phyloP scores from a whole-genome alignment of 2,329 filamentous ascomycete species.

The Huntiella bhutanensis region DNA sequence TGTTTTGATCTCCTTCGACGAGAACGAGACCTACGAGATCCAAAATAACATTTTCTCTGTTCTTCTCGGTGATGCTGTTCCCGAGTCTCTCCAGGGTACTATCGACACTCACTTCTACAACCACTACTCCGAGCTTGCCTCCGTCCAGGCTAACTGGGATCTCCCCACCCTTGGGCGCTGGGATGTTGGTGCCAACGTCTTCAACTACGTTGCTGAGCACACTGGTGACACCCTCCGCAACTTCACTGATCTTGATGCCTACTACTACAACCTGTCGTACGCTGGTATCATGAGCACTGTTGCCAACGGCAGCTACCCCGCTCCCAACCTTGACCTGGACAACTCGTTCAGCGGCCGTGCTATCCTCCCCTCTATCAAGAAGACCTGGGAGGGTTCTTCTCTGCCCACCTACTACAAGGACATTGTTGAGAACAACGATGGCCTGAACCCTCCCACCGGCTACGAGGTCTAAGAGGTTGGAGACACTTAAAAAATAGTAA shows the following conservation, averaged over 20 bases:
- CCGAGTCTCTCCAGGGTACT: conserved; percentile 43
- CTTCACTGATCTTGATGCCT: conserved; percentile 22
- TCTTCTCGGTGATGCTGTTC: conserved; percentile 57
- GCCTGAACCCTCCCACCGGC: conserved; percentile 21
- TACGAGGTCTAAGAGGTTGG: background rate
- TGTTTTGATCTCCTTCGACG: conserved; percentile 61
- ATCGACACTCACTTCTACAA: conserved; percentile 52
- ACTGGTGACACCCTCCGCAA: conserved; percentile 34
- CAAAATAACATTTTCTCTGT: conserved; percentile 53
- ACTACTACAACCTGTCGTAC: conserved; percentile 35
- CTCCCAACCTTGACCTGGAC: conserved; percentile 22
- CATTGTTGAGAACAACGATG: conserved; percentile 23
- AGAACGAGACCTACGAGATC: conserved; percentile 48
- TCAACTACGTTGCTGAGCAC: conserved; percentile 36
- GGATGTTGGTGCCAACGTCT: conserved; percentile 57
- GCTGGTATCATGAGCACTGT: conserved; percentile 27
- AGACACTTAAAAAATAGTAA: background rate
- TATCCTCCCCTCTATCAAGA: conserved; percentile 22
- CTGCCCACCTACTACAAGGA: conserved; percentile 25
- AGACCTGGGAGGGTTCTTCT: conserved; percentile 21
- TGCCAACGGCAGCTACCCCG: conserved; percentile 20
- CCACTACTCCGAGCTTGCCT: conserved; percentile 52
- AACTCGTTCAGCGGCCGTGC: conserved; percentile 18
- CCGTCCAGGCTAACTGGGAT: conserved; percentile 49
- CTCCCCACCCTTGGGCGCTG: conserved; percentile 51